A percentile compares a stretch with the other conserved stretches of the same genome.
phyloP scores from a whole-genome alignment of 2,329 filamentous ascomycete species.

The Xylariaceae sp. region DNA sequence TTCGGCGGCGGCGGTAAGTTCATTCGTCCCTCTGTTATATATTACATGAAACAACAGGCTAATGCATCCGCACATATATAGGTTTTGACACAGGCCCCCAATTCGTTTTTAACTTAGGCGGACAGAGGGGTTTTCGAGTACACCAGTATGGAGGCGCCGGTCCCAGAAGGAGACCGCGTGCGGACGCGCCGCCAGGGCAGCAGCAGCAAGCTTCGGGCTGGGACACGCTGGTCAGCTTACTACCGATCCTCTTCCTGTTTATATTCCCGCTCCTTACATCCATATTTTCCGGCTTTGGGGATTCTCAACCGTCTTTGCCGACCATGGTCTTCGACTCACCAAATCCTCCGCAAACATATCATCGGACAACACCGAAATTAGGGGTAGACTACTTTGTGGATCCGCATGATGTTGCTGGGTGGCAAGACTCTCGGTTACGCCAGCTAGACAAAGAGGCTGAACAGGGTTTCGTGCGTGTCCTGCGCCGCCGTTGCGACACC shows the following conservation, averaged over 20 bases:
- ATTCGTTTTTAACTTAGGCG: slow-evolving; percentile 95
- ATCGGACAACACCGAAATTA: slow-evolving; percentile 72
- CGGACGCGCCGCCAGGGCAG: slow-evolving; percentile 58
- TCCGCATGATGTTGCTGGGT: slow-evolving; percentile 75
- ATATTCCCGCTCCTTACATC: slow-evolving; percentile 83
- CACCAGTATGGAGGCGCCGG: slow-evolving; percentile 90
- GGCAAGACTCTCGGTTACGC: slow-evolving; percentile 69
- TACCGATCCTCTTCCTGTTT: slow-evolving; percentile 90
- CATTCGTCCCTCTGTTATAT: not conserved
- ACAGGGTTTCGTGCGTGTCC: slow-evolving; percentile 68
- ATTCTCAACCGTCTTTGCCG: slow-evolving; percentile 63
- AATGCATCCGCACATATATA: slow-evolving; percentile 14
- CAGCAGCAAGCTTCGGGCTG: slow-evolving; percentile 58
- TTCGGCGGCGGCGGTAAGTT: slow-evolving; percentile 70
- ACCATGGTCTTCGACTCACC: slow-evolving; percentile 77
- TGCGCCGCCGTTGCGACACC: slow-evolving; percentile 75
- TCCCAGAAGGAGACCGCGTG: slow-evolving; percentile 76
- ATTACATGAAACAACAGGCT: not conserved
- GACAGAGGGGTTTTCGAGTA: slow-evolving; percentile 87
- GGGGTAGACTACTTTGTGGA: slow-evolving; percentile 86
- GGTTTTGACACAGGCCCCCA: slow-evolving; percentile 79
- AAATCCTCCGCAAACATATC: slow-evolving; percentile 72
- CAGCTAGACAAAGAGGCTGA: slow-evolving; percentile 82
- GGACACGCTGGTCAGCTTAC: slow-evolving; percentile 72
- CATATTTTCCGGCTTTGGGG: slow-evolving; percentile 66